Conservation (phyloP, 2,329 filamentous ascomycete genomes). For the Leptodontidium sp. region DNA sequence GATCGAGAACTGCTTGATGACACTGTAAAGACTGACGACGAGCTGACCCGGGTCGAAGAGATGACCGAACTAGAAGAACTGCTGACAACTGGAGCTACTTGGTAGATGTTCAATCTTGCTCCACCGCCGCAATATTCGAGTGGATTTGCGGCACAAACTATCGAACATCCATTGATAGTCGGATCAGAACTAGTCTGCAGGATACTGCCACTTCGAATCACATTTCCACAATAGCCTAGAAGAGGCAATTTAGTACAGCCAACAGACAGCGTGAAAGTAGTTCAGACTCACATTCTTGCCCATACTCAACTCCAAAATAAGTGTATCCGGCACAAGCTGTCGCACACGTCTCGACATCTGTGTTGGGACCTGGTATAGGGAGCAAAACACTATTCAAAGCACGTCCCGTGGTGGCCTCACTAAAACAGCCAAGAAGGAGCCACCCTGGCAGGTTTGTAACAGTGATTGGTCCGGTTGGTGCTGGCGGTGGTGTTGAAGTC, state of each 20-base stretch:
- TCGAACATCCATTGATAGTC: slow-evolving; percentile 33
- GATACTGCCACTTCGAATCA: slow-evolving; percentile 12
- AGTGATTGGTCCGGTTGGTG: slow-evolving; percentile 32
- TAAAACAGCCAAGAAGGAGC: slow-evolving; percentile 35
- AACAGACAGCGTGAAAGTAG: slow-evolving; percentile 21
- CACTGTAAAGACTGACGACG: not conserved
- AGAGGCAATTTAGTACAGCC: slow-evolving; percentile 18
- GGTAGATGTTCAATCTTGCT: slow-evolving; percentile 35
- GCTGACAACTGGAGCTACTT: slow-evolving; percentile 43
- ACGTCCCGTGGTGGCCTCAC: slow-evolving; percentile 33
- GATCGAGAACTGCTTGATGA: slow-evolving; percentile 1
- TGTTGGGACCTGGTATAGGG: slow-evolving; percentile 32
- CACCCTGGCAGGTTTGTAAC: slow-evolving; percentile 30
- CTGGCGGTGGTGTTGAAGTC: slow-evolving; percentile 24
- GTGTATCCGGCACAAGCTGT: slow-evolving; percentile 43
- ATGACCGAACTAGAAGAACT: slow-evolving; percentile 18
- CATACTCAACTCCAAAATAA: slow-evolving; percentile 51
- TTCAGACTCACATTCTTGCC: slow-evolving; percentile 45
- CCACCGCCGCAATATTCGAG: slow-evolving; percentile 45
- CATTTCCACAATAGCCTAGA: slow-evolving; percentile 27
- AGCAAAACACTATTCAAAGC: slow-evolving; percentile 26
- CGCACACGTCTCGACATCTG: slow-evolving; percentile 45
- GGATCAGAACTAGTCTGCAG: slow-evolving; percentile 3
- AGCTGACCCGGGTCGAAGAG: not conserved
- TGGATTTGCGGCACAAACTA: slow-evolving; percentile 40